Percentiles rank a stretch among this genome's conserved stretches.
phyloP scores from a whole-genome alignment of 352 stramenopile genomes.

The Phytophthora niederhauseri region DNA sequence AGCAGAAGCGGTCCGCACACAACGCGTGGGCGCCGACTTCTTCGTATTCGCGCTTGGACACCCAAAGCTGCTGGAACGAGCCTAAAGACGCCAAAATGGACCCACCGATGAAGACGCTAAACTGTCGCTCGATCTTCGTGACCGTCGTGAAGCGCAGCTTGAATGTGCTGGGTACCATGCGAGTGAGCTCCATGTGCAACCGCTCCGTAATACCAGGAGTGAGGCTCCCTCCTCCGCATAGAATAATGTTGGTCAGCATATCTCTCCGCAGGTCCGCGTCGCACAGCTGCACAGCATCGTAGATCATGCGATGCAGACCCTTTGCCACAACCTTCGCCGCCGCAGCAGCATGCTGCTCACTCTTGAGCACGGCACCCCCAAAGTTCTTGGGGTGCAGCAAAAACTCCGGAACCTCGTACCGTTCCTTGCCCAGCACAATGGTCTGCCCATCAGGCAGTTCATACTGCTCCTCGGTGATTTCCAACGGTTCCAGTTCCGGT shows the following conservation, averaged over 20 bases:
- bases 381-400: constrained; percentile 75
- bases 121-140: constrained; percentile 86
- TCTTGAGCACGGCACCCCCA: constrained; percentile 48
- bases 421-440: constrained; percentile 68
- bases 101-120: constrained; percentile 89
- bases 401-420: constrained; percentile 77
- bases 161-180: constrained; percentile 82
- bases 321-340: constrained; percentile 61
- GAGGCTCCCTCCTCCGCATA: constrained; percentile 83
- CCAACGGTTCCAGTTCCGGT: constrained; percentile 13
- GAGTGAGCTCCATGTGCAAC: constrained; percentile 77
- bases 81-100: constrained; percentile 88
- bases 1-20: constrained; percentile 73
- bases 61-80: constrained; percentile 90
- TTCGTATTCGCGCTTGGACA: constrained; percentile 87
- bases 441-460: constrained; percentile 83
- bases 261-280: constrained; percentile 85
- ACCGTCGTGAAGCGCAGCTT: constrained; percentile 89
- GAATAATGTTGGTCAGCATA: constrained; percentile 88
- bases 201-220: constrained; percentile 80
- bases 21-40: constrained; percentile 74
- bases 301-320: constrained; percentile 79
- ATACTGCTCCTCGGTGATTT: constrained; percentile 54
- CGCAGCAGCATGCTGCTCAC: constrained; percentile 51
- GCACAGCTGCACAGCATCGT: constrained; percentile 83